phyloP scores from a whole-genome alignment of 306 rosid genomes.

The Ceratonia siliqua region DNA sequence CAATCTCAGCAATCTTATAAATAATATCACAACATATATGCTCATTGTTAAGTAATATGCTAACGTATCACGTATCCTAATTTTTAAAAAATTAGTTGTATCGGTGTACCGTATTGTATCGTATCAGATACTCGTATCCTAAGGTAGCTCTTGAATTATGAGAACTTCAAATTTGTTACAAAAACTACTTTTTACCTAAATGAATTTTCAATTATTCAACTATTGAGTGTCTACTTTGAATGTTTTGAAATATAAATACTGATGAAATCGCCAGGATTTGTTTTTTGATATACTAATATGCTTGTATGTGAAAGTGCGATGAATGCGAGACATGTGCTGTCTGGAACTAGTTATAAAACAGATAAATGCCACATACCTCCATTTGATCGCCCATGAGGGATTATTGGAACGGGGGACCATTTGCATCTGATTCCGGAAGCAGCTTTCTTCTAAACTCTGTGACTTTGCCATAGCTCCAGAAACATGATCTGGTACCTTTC shows the following conservation, averaged over 20 bases:
- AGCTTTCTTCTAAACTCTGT: slow-evolving; percentile 38
- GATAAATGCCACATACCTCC: slow-evolving; percentile 16
- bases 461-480: slow-evolving; percentile 45
- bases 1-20: no score
- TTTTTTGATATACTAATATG: not conserved
- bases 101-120: no score
- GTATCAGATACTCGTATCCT: no score
- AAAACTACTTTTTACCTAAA: not conserved
- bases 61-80: no score
- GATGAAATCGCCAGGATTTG: not conserved
- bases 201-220: slow-evolving; percentile 2
- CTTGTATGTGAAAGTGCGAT: not conserved
- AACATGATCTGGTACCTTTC: slow-evolving; percentile 31
- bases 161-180: slow-evolving; percentile 3
- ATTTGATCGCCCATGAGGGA: slow-evolving; percentile 45
- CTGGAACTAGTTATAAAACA: not conserved
- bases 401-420: slow-evolving; percentile 41
- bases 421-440: slow-evolving; percentile 37
- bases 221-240: not conserved
- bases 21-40: no score
- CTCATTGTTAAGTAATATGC: no score
- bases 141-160: slow-evolving; percentile 17
- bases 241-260: no score
- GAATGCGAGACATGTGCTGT: not conserved
- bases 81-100: no score